phyloP scores from a whole-genome alignment of 176 grass and related monocot genomes.

The Phragmites australis region DNA sequence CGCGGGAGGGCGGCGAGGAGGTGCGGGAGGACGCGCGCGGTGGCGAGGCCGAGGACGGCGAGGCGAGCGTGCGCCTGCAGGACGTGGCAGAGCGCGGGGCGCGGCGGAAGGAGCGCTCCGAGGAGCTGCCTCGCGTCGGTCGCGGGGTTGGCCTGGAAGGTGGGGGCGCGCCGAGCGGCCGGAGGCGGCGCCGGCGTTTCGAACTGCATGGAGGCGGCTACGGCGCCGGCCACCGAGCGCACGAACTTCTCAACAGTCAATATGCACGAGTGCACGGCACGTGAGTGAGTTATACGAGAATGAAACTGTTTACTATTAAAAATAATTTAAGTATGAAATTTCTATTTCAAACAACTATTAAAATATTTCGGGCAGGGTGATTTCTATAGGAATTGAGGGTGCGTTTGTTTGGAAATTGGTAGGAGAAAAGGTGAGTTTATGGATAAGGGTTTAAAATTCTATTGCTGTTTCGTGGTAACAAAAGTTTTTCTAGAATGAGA shows the following conservation, averaged over 20 bases:
- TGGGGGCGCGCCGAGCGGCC: slow-evolving; percentile 30
- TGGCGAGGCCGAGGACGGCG: slow-evolving; percentile 58
- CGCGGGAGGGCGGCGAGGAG: slow-evolving; percentile 51
- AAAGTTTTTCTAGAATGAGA: too few relatives aligned
- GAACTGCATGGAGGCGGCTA: slow-evolving; percentile 34
- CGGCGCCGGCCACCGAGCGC: neutral
- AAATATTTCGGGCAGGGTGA: too few relatives aligned
- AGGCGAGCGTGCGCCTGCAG: slow-evolving; percentile 69
- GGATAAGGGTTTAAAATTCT: too few relatives aligned
- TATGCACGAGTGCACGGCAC: too few relatives aligned
- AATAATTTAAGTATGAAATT: too few relatives aligned
- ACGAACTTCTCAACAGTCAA: neutral
- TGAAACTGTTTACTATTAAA: too few relatives aligned
- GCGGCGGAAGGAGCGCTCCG: slow-evolving; percentile 38
- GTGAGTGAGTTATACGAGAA: too few relatives aligned
- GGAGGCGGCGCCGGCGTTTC: neutral
- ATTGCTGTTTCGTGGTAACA: too few relatives aligned
- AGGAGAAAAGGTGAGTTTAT: too few relatives aligned
- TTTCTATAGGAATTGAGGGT: too few relatives aligned
- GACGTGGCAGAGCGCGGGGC: slow-evolving; percentile 41
- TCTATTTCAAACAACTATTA: too few relatives aligned
- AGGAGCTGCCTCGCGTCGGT: slow-evolving; percentile 36
- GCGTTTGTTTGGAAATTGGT: too few relatives aligned
- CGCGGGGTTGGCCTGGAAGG: slow-evolving; percentile 20
- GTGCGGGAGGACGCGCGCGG: slow-evolving; percentile 43